A percentile compares a stretch with the other conserved stretches of the same genome.
Conservation (phyloP, 1,284 basidiomycete genomes). For the Cutaneotrichosporon curvatum region DNA sequence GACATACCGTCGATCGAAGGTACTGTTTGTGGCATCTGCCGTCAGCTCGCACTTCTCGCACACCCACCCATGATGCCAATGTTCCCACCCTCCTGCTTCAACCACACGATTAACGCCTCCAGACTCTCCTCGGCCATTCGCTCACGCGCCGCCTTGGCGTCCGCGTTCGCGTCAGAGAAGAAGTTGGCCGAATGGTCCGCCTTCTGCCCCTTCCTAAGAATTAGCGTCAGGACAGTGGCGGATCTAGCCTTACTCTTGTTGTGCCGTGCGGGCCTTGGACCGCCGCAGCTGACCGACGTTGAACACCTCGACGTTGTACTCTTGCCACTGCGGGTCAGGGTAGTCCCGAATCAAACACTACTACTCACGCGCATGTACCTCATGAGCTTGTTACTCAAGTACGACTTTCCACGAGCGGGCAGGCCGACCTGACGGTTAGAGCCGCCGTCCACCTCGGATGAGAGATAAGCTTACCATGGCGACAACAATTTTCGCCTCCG, state of each 20-base stretch:
- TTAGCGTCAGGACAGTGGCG: background rate
- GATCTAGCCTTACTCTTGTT: background rate
- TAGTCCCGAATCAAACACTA: background rate
- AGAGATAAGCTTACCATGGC: constrained; percentile 85
- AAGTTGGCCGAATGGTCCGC: constrained; percentile 88
- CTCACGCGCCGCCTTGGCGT: constrained; percentile 72
- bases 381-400: constrained; percentile 75
- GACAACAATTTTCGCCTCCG: constrained; percentile 95
- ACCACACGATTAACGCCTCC: constrained; percentile 90
- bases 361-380: constrained; percentile 62
- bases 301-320: constrained; percentile 98
- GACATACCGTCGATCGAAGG: constrained; percentile 59
- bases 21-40: constrained; percentile 89
- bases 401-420: constrained; percentile 76
- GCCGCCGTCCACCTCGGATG: background rate
- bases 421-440: constrained; percentile 57
- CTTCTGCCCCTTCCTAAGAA: constrained; percentile 27
- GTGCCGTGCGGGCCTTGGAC: constrained; percentile 60
- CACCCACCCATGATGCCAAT: constrained; percentile 88
- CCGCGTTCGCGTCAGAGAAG: constrained; percentile 80
- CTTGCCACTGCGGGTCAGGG: constrained; percentile 69
- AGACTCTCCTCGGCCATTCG: constrained; percentile 83
- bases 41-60: constrained; percentile 3
- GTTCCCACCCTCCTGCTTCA: constrained; percentile 84
- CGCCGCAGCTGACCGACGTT: constrained; percentile 94